phyloP scores from a whole-genome alignment of 2,329 filamentous ascomycete genomes.

The Aspergillus pseudotamarii region DNA sequence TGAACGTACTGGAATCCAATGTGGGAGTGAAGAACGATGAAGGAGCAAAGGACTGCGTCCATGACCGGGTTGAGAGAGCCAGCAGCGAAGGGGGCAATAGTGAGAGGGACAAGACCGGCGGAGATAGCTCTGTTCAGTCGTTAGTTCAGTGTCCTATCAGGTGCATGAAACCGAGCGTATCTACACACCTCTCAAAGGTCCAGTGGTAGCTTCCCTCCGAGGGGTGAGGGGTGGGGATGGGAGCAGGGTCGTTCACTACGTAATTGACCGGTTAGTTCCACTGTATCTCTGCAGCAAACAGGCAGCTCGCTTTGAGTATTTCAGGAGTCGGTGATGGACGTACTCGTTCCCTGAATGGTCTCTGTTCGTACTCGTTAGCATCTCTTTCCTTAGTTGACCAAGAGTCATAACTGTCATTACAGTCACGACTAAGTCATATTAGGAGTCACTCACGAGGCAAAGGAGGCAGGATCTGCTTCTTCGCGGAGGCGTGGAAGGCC shows the following conservation, averaged over 20 bases:
- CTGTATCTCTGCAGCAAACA: not conserved
- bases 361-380: constrained; percentile 61
- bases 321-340: constrained; percentile 24
- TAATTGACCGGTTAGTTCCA: constrained; percentile 17
- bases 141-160: constrained; percentile 8
- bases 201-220: constrained; percentile 97
- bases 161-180: not conserved
- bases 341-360: constrained; percentile 75
- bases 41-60: constrained; percentile 81
- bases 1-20: constrained; percentile 79
- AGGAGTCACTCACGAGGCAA: constrained; percentile 71
- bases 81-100: constrained; percentile 86
- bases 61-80: constrained; percentile 86
- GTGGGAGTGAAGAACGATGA: constrained; percentile 89
- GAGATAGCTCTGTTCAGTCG: constrained; percentile 65
- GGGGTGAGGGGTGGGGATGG: constrained; percentile 70
- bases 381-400: constrained; percentile 1
- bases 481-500: constrained; percentile 83
- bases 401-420: not conserved
- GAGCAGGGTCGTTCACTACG: constrained; percentile 81
- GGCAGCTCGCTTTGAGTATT: not conserved
- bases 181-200: constrained; percentile 77
- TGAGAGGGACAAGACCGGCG: constrained; percentile 80
- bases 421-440: not conserved
- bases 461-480: constrained; percentile 76